A percentile compares a stretch with the other conserved stretches of the same genome.
phyloP scores from a whole-genome alignment of 768 basidiomycete genomes.

The Mycena indigotica region DNA sequence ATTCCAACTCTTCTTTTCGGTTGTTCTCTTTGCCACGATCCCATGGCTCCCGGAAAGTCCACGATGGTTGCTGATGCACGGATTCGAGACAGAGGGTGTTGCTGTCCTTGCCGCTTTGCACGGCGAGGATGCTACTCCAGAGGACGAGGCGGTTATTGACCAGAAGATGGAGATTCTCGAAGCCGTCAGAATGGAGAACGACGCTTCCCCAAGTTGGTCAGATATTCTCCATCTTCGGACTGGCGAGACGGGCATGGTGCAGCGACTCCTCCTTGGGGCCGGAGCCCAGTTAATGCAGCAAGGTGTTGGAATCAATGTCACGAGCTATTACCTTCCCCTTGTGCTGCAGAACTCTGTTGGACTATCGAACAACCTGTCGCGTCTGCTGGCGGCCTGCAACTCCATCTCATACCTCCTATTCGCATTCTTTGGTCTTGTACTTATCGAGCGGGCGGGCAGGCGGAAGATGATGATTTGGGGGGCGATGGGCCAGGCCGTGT shows the following conservation, averaged over 20 bases:
- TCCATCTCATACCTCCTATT: conserved; percentile 53
- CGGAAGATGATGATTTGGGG: conserved; percentile 58
- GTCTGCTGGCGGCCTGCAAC: conserved; percentile 54
- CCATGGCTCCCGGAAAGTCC: conserved; percentile 55
- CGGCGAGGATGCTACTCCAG: conserved; percentile 36
- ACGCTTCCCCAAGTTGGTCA: conserved; percentile 42
- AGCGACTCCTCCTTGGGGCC: conserved; percentile 46
- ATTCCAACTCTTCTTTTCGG: conserved; percentile 50
- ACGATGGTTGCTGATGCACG: conserved; percentile 52
- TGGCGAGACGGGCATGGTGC: conserved; percentile 49
- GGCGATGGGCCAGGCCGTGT: conserved; percentile 51
- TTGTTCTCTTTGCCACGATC: conserved; percentile 45
- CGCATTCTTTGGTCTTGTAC: conserved; percentile 46
- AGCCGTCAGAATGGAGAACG: conserved; percentile 46
- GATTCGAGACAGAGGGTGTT: conserved; percentile 43
- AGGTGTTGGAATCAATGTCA: conserved; percentile 53
- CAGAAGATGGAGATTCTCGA: conserved; percentile 46
- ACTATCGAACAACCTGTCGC: conserved; percentile 49
- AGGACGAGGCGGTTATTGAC: conserved; percentile 40
- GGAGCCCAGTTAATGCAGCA: conserved; percentile 58
- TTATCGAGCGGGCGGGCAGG: conserved; percentile 52
- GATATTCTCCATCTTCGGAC: conserved; percentile 44
- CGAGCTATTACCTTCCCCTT: conserved; percentile 53
- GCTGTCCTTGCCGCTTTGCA: conserved; percentile 46
- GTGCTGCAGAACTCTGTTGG: conserved; percentile 55